Base-by-base conservation (phyloP, 2,329 filamentous ascomycete genomes). In the Incumbomyces lentus region DNA sequence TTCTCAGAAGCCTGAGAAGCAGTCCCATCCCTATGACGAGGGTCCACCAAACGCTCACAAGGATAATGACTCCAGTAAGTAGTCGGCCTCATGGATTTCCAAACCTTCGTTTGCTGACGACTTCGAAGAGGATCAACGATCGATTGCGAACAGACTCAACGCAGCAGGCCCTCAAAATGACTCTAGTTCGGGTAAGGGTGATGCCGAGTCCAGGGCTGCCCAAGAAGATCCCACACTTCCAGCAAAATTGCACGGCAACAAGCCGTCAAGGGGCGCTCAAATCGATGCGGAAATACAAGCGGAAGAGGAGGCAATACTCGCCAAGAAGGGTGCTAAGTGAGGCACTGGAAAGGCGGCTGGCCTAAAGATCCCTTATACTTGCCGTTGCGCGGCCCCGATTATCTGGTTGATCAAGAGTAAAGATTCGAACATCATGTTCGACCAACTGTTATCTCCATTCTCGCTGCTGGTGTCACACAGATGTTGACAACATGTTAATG, bases 31-130 rank as follows among this genome's bases (percentile, higher is more conserved):
- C 50, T 92, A 78, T 68, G 69, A 88, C 51, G 82, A 90, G 68
- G 86, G 86, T 57, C 72, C 82, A 63, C 63, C 73, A 49, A 71
- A 84, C 63, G 82, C 81, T 44, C 86, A 93, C 66, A 64, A 73
- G 51, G 70, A 74, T 52, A 74, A 75, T 46, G 84, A 92, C 62
- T 78, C 85, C 41, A 90, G 84, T 88, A 74, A 44, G 57, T 43
- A 8, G 14, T 14, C 42, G 40, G 5, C 36, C 26, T n/a, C n/a
- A n/a, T 17, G 10, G 26, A 34, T 35, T 44, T n/a, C 19, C 26
- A 3, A 26, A 5, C 5, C 4, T 8, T 26, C 22, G 22, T 26
- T 4, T 26, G 37, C n/a, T 40, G 18, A 49, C 47, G 8, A 32
- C 5, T 31, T 14, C 36, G 26, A 47, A 68, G 65, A 70, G 62